Evolutionary conservation across 495 filamentous ascomycete species (phyloP), one percentile per base, ranked within the genome.

Genomic region (Xylaria nigripes): DNA sequence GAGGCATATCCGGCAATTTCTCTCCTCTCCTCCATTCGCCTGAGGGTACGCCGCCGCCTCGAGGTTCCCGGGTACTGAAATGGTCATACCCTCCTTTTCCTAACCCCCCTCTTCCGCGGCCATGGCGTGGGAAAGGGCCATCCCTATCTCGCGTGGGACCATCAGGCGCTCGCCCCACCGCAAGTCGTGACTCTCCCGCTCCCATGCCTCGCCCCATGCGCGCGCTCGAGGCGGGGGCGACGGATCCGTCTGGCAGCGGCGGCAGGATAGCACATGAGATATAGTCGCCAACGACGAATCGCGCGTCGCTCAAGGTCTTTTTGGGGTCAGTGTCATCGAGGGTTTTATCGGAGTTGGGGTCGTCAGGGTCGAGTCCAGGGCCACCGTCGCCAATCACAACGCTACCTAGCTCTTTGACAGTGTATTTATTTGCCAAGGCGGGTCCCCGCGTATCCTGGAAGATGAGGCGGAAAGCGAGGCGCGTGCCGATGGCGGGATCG

Each of bases 251-350:
- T 41, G 58, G 77, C 71, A 63, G 83, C 15, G 92, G 89, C 41
- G 86, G 83, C 21, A 90, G 69, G 44, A 97, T 83, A 2, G 88
- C 86, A 64, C 86, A 89, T 51, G 82, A 82, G 21, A 97, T 77
- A 64, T 84, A 96, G 70, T 96, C 92, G 0, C 92, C 93, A 54
- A 91, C 83, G 25, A 96, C 84, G 60, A 96, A 95, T 23, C 81
- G 75, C 30, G 78, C 81, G 41, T 94, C 89, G 44, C 72, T 70
- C 38, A 96, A 69, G 41, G 86, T 87, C 70, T 84, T 91, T 9
- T 84, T 79, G 40, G 78, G 76, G 3, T 65, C 64, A 2, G 38
- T 58, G 9, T 67, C 64, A 6, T 62, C 61, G 34, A 59, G 40
- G 15, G 45, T 47, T 34, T 55, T 58, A 36, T 61, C 59, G 10